Conservation (phyloP, 2,329 filamentous ascomycete genomes). For the Xylariaceae sp. region DNA sequence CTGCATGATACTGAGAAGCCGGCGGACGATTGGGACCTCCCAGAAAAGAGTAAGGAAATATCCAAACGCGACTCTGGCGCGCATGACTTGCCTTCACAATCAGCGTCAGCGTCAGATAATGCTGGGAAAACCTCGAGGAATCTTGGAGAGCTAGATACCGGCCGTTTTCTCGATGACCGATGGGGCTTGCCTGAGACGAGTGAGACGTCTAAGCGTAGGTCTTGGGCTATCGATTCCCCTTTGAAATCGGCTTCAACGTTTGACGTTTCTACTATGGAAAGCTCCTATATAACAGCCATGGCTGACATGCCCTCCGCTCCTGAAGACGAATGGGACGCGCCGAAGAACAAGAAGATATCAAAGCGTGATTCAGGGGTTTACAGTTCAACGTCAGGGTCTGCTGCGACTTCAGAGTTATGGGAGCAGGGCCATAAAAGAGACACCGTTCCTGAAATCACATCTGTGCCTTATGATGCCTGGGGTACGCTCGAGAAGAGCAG, state of each 20-base stretch:
- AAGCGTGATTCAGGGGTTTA: constrained; percentile 37
- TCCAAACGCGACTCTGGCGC: constrained; percentile 5
- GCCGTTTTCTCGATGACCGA: constrained; percentile 9
- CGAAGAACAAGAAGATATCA: constrained; percentile 49
- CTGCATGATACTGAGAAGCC: constrained; percentile 11
- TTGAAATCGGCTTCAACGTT: constrained; percentile 11
- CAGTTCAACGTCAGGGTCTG: constrained; percentile 12
- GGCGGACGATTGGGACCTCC: constrained; percentile 16
- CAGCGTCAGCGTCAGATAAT: not conserved
- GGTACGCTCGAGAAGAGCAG: constrained; percentile 37
- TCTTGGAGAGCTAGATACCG: not conserved
- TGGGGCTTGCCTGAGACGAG: constrained; percentile 4
- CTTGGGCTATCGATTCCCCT: constrained; percentile 9
- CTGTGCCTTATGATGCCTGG: constrained; percentile 25
- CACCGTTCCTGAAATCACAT: constrained; percentile 4
- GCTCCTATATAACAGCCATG: constrained; percentile 18
- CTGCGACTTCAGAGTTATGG: constrained; percentile 14
- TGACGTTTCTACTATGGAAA: constrained; percentile 27
- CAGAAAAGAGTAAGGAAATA: constrained; percentile 11
- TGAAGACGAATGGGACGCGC: constrained; percentile 32
- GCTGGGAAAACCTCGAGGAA: constrained; percentile 1
- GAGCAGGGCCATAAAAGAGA: constrained; percentile 9
- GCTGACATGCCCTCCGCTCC: constrained; percentile 10
- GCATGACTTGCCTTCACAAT: constrained; percentile 10
- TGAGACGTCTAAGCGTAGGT: constrained; percentile 7